Base-by-base conservation (phyloP, 2,329 filamentous ascomycete species). In the Epichloe sibirici region DNA sequence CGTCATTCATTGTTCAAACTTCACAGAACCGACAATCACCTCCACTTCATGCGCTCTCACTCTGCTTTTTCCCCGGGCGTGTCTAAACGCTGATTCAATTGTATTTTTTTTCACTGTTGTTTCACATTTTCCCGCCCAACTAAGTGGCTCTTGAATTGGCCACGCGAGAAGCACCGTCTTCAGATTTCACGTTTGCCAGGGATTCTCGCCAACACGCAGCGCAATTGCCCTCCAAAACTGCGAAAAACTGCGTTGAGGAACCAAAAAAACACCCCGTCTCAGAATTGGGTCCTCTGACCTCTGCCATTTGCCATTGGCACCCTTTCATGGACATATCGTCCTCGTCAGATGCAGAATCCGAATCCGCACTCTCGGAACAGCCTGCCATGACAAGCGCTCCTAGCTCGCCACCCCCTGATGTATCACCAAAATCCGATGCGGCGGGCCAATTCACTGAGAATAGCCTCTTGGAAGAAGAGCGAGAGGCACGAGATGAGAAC, bases 401-500 rank as follows among this genome's bases (percentile, higher is more conserved):
- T 0, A 71, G 69, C 5, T 73, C 71, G 0, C 70, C 70, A 1
- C 68, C 69, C 0, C 57, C 64, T 0, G 48, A 59, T 0, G 59
- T 64, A 2, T 55, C 58, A 0, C 49, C 57, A 6, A 54, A 59
- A 1, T 52, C 55, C 2, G 54, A 57, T 13, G 52, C 57, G 12
- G 23, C 56, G 8, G 35, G 23, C 3, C 59, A 62, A 1, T 56
- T 60, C 1, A 51, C 54, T 0, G 61, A 59, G 4, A 60, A 68
- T 2, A 62, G 65, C 0, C 57, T 75, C 0, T 54, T 63, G 0
- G 65, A 62, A 7, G 69, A 70, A 15, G 71, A 74, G 42, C 62
- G 68, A 1, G 59, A 61, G 3, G 71, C 71, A 0, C 57, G 63
- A 0, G 39, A 52, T 0, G 65, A 63, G 1, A 74, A 73, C 9